Conservation (phyloP, 2,329 filamentous ascomycete species). For the Colletotrichum graminicola region DNA sequence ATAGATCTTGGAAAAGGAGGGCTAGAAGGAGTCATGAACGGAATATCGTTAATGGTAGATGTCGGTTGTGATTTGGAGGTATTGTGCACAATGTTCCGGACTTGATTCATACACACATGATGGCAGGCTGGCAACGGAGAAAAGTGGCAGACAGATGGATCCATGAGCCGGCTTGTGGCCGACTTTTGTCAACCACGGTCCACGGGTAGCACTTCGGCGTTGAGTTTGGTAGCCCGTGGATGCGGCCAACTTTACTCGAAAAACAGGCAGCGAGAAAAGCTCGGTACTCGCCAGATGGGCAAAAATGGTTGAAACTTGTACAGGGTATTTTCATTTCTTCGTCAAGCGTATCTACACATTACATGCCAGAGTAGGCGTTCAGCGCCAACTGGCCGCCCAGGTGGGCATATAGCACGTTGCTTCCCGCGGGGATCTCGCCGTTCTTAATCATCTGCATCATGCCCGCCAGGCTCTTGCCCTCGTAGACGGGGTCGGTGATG, state of each 20-base stretch:
- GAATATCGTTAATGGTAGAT: neutral
- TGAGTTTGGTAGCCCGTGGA: neutral
- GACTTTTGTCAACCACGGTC: neutral
- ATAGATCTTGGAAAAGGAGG: neutral
- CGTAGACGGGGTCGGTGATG: conserved; percentile 82
- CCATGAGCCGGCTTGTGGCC: neutral
- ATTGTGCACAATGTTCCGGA: neutral
- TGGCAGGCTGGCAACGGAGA: neutral
- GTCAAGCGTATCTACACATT: conserved; percentile 2
- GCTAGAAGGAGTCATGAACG: too few species aligned
- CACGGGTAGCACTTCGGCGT: neutral
- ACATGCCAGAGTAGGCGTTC: conserved; percentile 70
- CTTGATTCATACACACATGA: neutral
- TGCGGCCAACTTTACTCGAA: neutral
- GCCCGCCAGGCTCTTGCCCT: conserved; percentile 80
- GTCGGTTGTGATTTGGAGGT: neutral
- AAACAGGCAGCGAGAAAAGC: too few species aligned
- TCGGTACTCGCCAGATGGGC: neutral
- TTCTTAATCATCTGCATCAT: conserved; percentile 76
- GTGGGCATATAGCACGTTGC: conserved; percentile 80
- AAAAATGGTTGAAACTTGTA: neutral
- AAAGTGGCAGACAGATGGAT: neutral
- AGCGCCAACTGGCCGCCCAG: conserved; percentile 77
- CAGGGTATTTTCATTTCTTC: conserved; percentile 29
- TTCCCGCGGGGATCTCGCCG: conserved; percentile 68